Percentiles rank a stretch among this genome's conserved stretches.
phyloP scores from a whole-genome alignment of 371 early-diverging fungal species.

The Syncephalastrum sp. region DNA sequence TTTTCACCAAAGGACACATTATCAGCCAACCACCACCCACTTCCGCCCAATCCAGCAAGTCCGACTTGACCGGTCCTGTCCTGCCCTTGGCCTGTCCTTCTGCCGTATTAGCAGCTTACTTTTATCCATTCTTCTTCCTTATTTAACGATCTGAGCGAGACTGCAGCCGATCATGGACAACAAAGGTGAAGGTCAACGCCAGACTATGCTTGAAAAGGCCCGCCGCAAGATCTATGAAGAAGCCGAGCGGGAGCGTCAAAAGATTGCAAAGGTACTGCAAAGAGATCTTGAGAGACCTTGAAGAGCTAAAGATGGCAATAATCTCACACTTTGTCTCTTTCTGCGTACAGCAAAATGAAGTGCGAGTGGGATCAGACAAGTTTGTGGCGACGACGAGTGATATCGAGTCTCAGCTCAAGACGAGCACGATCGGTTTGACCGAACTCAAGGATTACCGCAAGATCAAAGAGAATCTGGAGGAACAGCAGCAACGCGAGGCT shows the following conservation, averaged over 20 bases:
- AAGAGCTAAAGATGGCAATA: no score
- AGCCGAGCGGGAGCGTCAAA: conserved; percentile 72
- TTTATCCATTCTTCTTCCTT: no score
- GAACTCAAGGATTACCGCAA: conserved; percentile 87
- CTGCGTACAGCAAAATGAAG: conserved; percentile 58
- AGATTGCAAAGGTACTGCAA: conserved; percentile 67
- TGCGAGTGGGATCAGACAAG: conserved; percentile 76
- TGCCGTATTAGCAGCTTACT: no score
- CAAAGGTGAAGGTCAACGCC: conserved; percentile 68
- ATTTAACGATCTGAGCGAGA: not conserved
- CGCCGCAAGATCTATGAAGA: conserved; percentile 73
- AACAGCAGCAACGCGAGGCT: conserved; percentile 76
- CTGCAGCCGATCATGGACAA: conserved; percentile 35
- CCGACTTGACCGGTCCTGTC: no score
- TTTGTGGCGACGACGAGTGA: conserved; percentile 78
- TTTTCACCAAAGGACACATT: no score
- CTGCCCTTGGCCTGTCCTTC: no score
- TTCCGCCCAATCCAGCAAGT: no score
- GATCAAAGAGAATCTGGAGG: conserved; percentile 78
- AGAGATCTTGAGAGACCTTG: not conserved
- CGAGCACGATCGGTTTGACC: conserved; percentile 87
- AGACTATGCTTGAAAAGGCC: conserved; percentile 71
- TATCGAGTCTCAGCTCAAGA: conserved; percentile 83
- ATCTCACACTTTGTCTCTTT: not conserved
- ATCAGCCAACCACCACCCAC: no score